Evolutionary conservation across 1,139 yeast genomes (phyloP), one percentile per base, ranked within the genome.

Genomic region (Candida tetrigidarum): DNA sequence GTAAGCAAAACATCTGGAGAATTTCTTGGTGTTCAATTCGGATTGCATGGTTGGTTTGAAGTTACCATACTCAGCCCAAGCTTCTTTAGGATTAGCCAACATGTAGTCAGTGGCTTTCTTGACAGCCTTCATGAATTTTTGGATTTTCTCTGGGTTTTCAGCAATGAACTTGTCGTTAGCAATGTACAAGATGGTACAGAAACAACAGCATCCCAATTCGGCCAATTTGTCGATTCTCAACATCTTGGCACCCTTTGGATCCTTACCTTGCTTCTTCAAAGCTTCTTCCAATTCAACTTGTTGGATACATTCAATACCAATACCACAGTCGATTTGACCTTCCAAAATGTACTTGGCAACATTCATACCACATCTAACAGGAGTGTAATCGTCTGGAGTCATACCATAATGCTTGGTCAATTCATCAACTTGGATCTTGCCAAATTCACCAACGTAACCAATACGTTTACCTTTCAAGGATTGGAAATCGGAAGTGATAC

Each of bases 301-400:
- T 60, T 79, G 83, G 57, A 79, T 76, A 59, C 82, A 78, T 58
- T 79, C 84, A 49, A 79, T 76, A 52, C 84, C 83, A 56, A 78
- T 73, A 45, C 83, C 83, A 45, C 83, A 83, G 58, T 79, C 81
- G 44, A 79, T 77, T 50, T 70, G 67, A 30, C 82, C 83, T 47
- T 77, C 80, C 46, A 79, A 74, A 53, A 79, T 78, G 54, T 71
- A 72, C 55, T 76, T 77, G 47, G 83, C 81, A 41, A 79, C 83
- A 54, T 79, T 79, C 84, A 79, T 79, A 42, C 84, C 83, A 54
- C 83, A 78, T 59, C 83, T 69, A 41, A 79, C 80, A n/a, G 83
- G 81, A 43, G 81, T 77, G 59, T 78, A 79, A 57, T 79, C 83
- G 33, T 67, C 66, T 19, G 82, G 82, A 27, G 70, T 70, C 81